phyloP scores from a whole-genome alignment of 2,329 filamentous ascomycete species.

The Talaromyces marneffei region DNA sequence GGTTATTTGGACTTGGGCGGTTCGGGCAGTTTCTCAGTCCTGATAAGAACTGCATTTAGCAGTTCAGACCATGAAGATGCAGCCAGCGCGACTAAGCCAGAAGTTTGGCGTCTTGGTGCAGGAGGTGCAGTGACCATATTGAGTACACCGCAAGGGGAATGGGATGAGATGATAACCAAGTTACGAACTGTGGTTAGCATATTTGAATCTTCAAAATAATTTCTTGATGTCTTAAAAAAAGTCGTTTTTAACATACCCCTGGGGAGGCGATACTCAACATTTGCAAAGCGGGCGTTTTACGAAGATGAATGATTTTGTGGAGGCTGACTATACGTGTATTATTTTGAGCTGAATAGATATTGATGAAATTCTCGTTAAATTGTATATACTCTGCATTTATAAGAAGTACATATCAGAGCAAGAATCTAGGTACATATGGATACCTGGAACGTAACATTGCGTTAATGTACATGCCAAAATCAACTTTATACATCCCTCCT shows the following conservation, averaged over 20 bases:
- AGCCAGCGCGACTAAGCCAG: conserved; percentile 13
- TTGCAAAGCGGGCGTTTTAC: conserved; percentile 6
- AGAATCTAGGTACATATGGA: not conserved
- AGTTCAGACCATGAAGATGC: conserved; percentile 24
- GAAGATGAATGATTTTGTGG: not conserved
- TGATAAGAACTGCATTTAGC: conserved; percentile 72
- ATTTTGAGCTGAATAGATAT: not conserved
- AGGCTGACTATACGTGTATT: not conserved
- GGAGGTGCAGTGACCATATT: conserved; percentile 85
- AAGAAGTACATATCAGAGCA: not conserved
- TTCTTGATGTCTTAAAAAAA: not conserved
- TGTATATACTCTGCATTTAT: not conserved
- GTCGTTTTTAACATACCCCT: not conserved
- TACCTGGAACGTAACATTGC: not conserved
- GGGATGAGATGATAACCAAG: conserved; percentile 85
- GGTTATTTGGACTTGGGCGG: conserved; percentile 86
- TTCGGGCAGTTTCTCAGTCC: conserved; percentile 82
- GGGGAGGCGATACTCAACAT: not conserved
- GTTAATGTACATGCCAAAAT: not conserved
- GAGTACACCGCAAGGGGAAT: conserved; percentile 73
- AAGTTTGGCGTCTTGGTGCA: conserved; percentile 73
- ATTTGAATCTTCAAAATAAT: conserved; percentile 24
- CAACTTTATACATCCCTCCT: conserved; percentile 24
- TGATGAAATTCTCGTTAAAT: not conserved
- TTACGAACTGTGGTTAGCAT: conserved; percentile 44